Conservation (phyloP, 306 rosid species). For the barrel medic (Medicago truncatula) region MtrunA17r5.0-ANR NC_053042.1:44619501-44620000, state of each 20-base stretch:
- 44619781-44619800: not conserved
- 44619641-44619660: not conserved
- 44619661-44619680: slow-evolving; percentile 8
- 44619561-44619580: slow-evolving; percentile 49
- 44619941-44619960: too few relatives aligned
- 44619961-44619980: too few relatives aligned
- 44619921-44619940: too few relatives aligned
- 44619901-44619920: too few relatives aligned
- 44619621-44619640: not conserved
- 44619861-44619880: not conserved
- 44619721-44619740: not conserved
- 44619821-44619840: not conserved
- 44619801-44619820: slow-evolving; percentile 5
- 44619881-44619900: too few relatives aligned
- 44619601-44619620: slow-evolving; percentile 38
- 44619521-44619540: slow-evolving; percentile 2
- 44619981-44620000: too few relatives aligned
- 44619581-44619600: slow-evolving; percentile 41
- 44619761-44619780: not conserved
- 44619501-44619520: slow-evolving; percentile 1
- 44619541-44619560: slow-evolving; percentile 5
- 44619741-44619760: not conserved
- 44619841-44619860: not conserved
- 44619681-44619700: slow-evolving; percentile 34
- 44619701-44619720: not conserved